Base-by-base conservation (phyloP, 2,329 filamentous ascomycete species). In the Diplodia intermedia region DNA sequence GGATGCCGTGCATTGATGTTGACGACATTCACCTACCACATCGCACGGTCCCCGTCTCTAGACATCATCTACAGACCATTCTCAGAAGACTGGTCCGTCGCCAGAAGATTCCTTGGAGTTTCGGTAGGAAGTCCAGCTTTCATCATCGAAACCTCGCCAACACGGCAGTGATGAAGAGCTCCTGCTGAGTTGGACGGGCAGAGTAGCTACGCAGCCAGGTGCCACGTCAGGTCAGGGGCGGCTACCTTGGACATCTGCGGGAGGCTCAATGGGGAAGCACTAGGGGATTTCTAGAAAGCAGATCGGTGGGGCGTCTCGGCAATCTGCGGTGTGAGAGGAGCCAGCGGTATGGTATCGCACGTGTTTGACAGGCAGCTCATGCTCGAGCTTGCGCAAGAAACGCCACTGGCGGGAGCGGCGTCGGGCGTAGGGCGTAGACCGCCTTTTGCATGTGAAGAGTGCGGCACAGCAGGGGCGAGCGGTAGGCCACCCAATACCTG, bases 141-240 rank as follows among this genome's bases (percentile, higher is more conserved):
- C 26, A 49, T 20, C 6, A 23, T 60, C 40, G 12, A 40, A 20
- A 29, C 38, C 6, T 1, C 11, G 20, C 23, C 23, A 23, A 11
- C 36, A 20, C 18, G n/a, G 38, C 36, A 53, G 38, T 11, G n/a
- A 18, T 26, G 40, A 62, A 29, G 57, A 40, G 57, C 20, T 7
- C 20, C 8, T 47, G 4, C 40, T 43, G 8, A 33, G 15, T 62
- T n/a, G 29, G 29, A 26, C 4, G n/a, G n/a, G 47, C 12, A 14
- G 31, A 18, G 23, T 4, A 26, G 26, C 4, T n/a, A 36, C 47
- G 43, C 26, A 31, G 15, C 9, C 18, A 18, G 29, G 23, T 38
- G 60, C 60, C 60, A 63, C 60, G 60, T 63, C 60, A 63, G 47
- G 60, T 63, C 60, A 20, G 60, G 33, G 31, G 60, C 47, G 57